Percentiles rank a stretch among this genome's conserved stretches.
Conservation (phyloP, 202 grass and related monocot genomes). For the Setaria italica region DNA sequence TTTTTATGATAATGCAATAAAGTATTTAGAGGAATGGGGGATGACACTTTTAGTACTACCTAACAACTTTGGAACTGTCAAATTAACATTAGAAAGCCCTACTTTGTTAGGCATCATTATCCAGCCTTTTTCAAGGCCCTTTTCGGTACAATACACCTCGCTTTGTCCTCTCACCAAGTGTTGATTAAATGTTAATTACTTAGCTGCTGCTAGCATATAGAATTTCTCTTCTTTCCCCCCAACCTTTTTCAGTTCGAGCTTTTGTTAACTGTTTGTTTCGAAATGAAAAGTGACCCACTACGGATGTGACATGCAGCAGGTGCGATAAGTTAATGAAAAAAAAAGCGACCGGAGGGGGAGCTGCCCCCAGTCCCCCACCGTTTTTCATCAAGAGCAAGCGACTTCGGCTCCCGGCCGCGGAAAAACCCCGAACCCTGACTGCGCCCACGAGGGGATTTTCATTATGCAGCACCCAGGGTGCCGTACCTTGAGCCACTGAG, state of each 20-base stretch:
- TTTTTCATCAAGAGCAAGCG: too few relatives aligned
- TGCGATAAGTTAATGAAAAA: background rate
- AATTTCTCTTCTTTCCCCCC: background rate
- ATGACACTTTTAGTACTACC: slow-evolving; percentile 42
- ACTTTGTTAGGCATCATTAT: slow-evolving; percentile 51
- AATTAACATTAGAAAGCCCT: slow-evolving; percentile 35
- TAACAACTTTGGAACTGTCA: slow-evolving; percentile 53
- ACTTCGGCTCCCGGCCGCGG: too few relatives aligned
- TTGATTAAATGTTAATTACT: background rate
- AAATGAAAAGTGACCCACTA: slow-evolving; percentile 6
- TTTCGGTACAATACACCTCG: slow-evolving; percentile 33
- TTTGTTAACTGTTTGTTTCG: background rate
- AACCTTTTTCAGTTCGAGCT: background rate
- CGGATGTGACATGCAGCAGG: background rate
- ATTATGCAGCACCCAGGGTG: too few relatives aligned
- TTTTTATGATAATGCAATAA: background rate
- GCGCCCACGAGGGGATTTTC: too few relatives aligned
- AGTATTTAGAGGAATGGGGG: background rate
- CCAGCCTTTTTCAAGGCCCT: slow-evolving; percentile 38
- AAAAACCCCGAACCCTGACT: too few relatives aligned
- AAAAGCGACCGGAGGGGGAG: too few relatives aligned
- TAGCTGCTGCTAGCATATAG: background rate
- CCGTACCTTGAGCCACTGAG: slow-evolving; percentile 82
- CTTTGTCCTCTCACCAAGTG: slow-evolving; percentile 40
- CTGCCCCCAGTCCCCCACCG: too few relatives aligned